Evolutionary conservation across 331 rosid genomes (phyloP), one percentile per base, ranked within the genome.

Genomic region (Arachis monticola): DNA sequence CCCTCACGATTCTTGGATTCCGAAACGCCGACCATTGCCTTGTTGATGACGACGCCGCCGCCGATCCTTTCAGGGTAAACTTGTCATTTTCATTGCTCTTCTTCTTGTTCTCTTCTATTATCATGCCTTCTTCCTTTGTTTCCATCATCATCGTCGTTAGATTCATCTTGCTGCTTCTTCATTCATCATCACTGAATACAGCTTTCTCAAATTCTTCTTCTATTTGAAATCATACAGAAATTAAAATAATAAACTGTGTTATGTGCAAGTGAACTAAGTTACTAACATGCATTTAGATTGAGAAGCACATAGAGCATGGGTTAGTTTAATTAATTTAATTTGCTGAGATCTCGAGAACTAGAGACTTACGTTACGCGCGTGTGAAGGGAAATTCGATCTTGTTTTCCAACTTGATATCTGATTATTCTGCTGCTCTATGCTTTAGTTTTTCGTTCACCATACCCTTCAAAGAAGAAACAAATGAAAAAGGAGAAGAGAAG

Each of bases 1-100:
- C 96, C 12, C 98, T 84, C 1, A 93, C 97, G 38, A 93, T 93
- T 76, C 98, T 87, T n/a, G 98, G 98, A 32, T 93, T 93, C 65
- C 92, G 81, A 59, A 88, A 85, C 3, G 89, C 88, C 4, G 94
- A 79, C 98, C 97, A 89, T 51, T 88, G 94, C 72, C 89, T 86
- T 27, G 95, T 86, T 27, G 95, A 83, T 63, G 72, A 80, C 2
- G 85, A 46, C 0, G 87, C 11, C 22, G 74, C 41, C 41, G 30
- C 30, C 30, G 30, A 27, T 38, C 79, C 70, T 80, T 85, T 0
- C 83, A 45, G 8, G 41, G 41, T 38, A 38, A 77, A 70, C 30
- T 76, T 70, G 7, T 73, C 79, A 7, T 38, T 40, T 13, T 13
- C 73, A 40, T 0, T 52, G 62, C 12, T 67, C 13, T 6, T 38